Evolutionary conservation across 2,329 filamentous ascomycete genomes (phyloP).

Genomic region (Graphium sp.): DNA sequence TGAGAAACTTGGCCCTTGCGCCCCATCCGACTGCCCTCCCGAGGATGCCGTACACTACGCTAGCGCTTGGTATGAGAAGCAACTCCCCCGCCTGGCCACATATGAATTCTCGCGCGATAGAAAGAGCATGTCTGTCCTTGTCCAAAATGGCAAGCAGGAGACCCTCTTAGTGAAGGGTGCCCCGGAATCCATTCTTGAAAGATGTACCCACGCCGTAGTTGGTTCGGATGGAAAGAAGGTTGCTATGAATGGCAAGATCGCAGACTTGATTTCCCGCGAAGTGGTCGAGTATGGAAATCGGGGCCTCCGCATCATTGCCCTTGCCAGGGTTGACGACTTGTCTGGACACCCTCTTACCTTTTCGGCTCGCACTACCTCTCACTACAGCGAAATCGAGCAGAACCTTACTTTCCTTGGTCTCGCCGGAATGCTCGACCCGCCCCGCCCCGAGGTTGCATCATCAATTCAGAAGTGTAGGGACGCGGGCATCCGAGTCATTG

Average conservation of each 20-base stretch:
- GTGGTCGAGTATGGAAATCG: constrained; percentile 81
- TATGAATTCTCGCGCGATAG: constrained; percentile 96
- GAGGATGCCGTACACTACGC: constrained; percentile 60
- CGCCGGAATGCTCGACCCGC: constrained; percentile 92
- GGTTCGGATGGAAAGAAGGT: constrained; percentile 68
- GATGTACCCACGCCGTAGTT: constrained; percentile 68
- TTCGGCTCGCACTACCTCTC: constrained; percentile 62
- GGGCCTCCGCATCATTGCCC: constrained; percentile 84
- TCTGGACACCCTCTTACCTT: constrained; percentile 51
- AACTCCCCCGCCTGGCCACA: constrained; percentile 60
- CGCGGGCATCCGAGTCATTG: constrained; percentile 89
- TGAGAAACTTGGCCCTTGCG: constrained; percentile 83
- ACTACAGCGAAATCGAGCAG: constrained; percentile 81
- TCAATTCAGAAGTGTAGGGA: constrained; percentile 82
- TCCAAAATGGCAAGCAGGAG: constrained; percentile 51
- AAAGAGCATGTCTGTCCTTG: constrained; percentile 98
- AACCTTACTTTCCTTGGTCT: constrained; percentile 88
- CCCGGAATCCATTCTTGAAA: constrained; percentile 83
- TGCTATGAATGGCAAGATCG: constrained; percentile 50
- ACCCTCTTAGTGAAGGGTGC: constrained; percentile 92
- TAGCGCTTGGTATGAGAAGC: constrained; percentile 70
- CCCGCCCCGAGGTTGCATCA: constrained; percentile 72
- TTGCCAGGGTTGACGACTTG: constrained; percentile 71
- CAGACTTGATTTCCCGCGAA: constrained; percentile 57
- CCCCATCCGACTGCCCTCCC: constrained; percentile 33